Conservation (phyloP, 2,329 filamentous ascomycete genomes). For the Pestalotiopsis sp. region DNA sequence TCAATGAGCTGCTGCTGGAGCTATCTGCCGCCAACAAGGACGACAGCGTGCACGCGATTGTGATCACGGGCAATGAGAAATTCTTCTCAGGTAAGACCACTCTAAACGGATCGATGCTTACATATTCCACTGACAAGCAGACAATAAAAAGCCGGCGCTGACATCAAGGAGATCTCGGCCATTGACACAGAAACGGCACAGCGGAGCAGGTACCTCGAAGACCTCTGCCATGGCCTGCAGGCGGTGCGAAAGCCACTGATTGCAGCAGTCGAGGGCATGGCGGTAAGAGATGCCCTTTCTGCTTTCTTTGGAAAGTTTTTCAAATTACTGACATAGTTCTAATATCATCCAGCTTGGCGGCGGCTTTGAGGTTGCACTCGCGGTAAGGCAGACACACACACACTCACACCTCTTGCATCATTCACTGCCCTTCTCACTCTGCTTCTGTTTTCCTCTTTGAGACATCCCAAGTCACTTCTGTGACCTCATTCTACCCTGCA, state of each 20-base stretch:
- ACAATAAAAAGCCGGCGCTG: slow-evolving; percentile 30
- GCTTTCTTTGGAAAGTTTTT: background rate
- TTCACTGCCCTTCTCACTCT: background rate
- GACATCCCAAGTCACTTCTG: background rate
- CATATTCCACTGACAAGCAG: background rate
- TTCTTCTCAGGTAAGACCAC: slow-evolving; percentile 2
- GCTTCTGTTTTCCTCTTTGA: background rate
- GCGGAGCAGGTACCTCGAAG: slow-evolving; percentile 34
- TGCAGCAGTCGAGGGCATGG: slow-evolving; percentile 51
- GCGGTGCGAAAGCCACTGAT: slow-evolving; percentile 47
- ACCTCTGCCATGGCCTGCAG: slow-evolving; percentile 39
- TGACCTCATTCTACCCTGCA: too few relatives aligned
- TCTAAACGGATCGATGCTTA: background rate
- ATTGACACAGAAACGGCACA: slow-evolving; percentile 30
- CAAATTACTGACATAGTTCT: slow-evolving; percentile 24
- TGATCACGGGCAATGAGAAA: slow-evolving; percentile 1
- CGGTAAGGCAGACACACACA: slow-evolving; percentile 30
- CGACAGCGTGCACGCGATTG: background rate
- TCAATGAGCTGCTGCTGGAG: slow-evolving; percentile 41
- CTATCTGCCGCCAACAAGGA: slow-evolving; percentile 26
- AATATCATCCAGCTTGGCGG: slow-evolving; percentile 39
- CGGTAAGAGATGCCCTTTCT: slow-evolving; percentile 36
- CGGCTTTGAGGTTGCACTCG: slow-evolving; percentile 51
- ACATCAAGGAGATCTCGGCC: slow-evolving; percentile 34
- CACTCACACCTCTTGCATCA: background rate